These are phyloP conservation scores for Schizophyllum commune DNA, from an alignment of 1,284 basidiomycete genomes.

Conservation along the genomic window DNA sequence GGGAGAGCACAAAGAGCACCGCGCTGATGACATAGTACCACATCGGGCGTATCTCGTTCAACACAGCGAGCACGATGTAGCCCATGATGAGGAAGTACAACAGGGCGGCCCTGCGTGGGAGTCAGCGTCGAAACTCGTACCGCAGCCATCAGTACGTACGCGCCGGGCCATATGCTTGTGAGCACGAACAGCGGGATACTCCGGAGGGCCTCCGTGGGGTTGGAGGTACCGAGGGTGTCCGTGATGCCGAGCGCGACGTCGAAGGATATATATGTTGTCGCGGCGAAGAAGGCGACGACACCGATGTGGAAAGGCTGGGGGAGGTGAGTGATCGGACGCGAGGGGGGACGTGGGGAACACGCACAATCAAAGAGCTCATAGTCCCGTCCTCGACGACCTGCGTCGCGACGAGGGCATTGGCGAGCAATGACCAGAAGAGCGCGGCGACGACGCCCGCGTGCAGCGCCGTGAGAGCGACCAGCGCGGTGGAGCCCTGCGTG, in stretches of 20 bases:
- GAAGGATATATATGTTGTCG: conserved; percentile 71
- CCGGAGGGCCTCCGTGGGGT: conserved; percentile 45
- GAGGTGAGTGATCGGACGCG: neutral
- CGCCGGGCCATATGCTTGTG: conserved; percentile 78
- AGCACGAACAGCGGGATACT: conserved; percentile 72
- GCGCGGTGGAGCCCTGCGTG: conserved; percentile 60
- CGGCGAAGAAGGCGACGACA: conserved; percentile 53
- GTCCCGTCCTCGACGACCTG: conserved; percentile 84
- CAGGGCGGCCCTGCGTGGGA: conserved; percentile 45
- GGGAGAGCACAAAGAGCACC: conserved; percentile 63
- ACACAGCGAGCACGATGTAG: conserved; percentile 62
- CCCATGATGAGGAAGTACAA: conserved; percentile 66
- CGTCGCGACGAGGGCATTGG: conserved; percentile 73
- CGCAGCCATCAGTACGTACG: conserved; percentile 35
- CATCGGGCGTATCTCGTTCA: conserved; percentile 69
- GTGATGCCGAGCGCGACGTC: conserved; percentile 69
- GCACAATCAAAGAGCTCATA: conserved; percentile 56
- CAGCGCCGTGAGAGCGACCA: conserved; percentile 68
- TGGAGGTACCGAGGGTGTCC: conserved; percentile 47
- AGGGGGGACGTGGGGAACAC: conserved; percentile 19
- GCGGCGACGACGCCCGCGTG: conserved; percentile 65
- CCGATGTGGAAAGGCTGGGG: conserved; percentile 58
- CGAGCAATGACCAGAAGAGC: conserved; percentile 72
- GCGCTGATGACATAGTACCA: conserved; percentile 61
- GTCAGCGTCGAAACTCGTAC: neutral